Conservation (phyloP, 345 rosid genomes). For the Populus euphratica region DNA sequence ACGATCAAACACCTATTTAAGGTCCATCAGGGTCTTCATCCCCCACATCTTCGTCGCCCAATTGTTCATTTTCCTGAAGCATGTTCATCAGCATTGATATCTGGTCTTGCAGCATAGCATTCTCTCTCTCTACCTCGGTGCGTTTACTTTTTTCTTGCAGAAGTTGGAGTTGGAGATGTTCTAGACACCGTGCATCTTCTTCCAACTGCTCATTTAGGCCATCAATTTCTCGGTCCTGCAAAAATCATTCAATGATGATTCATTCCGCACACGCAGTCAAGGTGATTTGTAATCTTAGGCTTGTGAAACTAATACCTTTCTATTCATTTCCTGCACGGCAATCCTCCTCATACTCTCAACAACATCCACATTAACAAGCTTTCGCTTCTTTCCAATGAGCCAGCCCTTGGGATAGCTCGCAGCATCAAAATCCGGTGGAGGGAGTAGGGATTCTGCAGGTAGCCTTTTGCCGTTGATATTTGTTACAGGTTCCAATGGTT, state of each 20-base stretch:
- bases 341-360: constrained; percentile 97
- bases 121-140: constrained; percentile 74
- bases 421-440: constrained; percentile 88
- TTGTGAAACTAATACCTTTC: constrained; percentile 53
- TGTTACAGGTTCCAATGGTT: constrained; percentile 69
- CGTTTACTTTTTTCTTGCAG: constrained; percentile 75
- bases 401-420: constrained; percentile 85
- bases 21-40: constrained; percentile 49
- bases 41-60: constrained; percentile 29
- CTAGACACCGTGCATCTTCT: constrained; percentile 74
- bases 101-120: constrained; percentile 73
- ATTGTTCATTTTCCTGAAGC: constrained; percentile 58
- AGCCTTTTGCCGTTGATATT: constrained; percentile 44
- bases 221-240: constrained; percentile 81
- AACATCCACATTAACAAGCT: constrained; percentile 86
- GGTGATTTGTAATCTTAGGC: not conserved
- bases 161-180: constrained; percentile 82
- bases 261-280: not conserved
- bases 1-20: constrained; percentile 16
- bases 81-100: constrained; percentile 73
- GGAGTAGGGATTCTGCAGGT: constrained; percentile 66
- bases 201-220: constrained; percentile 93
- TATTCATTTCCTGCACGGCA: constrained; percentile 91
- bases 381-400: constrained; percentile 90
- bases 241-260: not conserved